Evolutionary conservation across 495 filamentous ascomycete species (phyloP).

Genomic region (Alectoria sarmentosa): DNA sequence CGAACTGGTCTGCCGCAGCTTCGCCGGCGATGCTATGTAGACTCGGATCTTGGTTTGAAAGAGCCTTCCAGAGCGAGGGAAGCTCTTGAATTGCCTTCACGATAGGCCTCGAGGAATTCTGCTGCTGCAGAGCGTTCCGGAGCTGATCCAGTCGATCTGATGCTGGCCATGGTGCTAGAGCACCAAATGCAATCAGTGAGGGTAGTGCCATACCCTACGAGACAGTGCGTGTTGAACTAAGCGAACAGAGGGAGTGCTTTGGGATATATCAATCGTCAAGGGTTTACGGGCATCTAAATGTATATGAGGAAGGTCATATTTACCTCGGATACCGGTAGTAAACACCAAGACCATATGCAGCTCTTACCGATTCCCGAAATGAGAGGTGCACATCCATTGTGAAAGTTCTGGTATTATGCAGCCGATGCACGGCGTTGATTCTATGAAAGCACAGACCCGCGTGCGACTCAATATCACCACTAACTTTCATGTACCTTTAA

Average conservation of each 20-base stretch:
- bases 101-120: constrained; percentile 8
- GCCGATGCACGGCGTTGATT: no score
- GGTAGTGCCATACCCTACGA: constrained; percentile 12
- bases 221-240: background rate
- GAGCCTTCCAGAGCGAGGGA: constrained; percentile 11
- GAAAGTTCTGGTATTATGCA: background rate
- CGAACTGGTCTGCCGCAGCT: constrained; percentile 7
- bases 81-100: constrained; percentile 10
- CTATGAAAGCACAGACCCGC: no score
- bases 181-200: constrained; percentile 17
- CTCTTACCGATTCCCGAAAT: constrained; percentile 7
- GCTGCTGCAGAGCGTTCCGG: constrained; percentile 9
- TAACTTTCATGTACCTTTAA: no score
- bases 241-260: no score
- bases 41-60: constrained; percentile 1
- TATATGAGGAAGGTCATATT: constrained; percentile 8
- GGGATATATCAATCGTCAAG: background rate
- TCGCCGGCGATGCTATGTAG: constrained; percentile 9
- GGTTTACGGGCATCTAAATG: background rate
- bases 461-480: no score
- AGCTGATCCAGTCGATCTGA: constrained; percentile 14
- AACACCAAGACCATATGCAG: constrained; percentile 4
- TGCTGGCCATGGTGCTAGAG: constrained; percentile 17
- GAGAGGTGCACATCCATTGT: background rate
- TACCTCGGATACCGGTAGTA: constrained; percentile 3